A percentile compares a stretch with the other conserved stretches of the same genome.
Evolutionary conservation across 257 asterid species (phyloP).

Genomic region (Cordia subcordata): DNA sequence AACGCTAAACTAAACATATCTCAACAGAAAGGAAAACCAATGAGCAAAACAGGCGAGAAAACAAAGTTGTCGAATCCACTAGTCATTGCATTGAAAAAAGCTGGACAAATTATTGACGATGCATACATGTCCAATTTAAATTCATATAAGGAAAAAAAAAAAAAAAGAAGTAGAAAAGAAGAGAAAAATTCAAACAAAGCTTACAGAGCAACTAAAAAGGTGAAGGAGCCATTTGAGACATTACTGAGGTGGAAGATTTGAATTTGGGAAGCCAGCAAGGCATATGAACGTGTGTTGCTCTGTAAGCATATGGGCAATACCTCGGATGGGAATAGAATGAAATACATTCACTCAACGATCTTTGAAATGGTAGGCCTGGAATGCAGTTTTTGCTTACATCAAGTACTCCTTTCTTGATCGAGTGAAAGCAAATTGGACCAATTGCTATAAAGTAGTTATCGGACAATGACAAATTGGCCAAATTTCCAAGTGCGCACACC

Average conservation of each 20-base stretch:
- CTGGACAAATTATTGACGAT: too few relatives aligned
- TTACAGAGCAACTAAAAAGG: conserved; percentile 17
- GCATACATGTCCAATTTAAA: too few relatives aligned
- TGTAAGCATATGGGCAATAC: conserved; percentile 31
- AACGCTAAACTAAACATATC: too few relatives aligned
- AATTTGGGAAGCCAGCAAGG: conserved; percentile 46
- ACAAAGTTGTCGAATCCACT: too few relatives aligned
- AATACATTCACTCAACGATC: conserved; percentile 46
- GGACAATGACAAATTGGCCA: conserved; percentile 51
- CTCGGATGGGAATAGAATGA: conserved; percentile 40
- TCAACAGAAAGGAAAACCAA: too few relatives aligned
- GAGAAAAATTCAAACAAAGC: conserved; percentile 13
- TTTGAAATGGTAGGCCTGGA: conserved; percentile 53
- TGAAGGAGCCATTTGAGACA: conserved; percentile 34
- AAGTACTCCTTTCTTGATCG: conserved; percentile 47
- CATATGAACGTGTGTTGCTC: conserved; percentile 20
- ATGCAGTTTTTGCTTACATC: conserved; percentile 62
- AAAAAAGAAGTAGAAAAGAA: too few relatives aligned
- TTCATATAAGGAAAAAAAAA: too few relatives aligned
- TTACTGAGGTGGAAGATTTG: conserved; percentile 7
- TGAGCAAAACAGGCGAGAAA: too few relatives aligned
- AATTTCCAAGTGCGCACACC: conserved; percentile 38
- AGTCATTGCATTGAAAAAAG: too few relatives aligned
- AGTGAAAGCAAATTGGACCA: conserved; percentile 49
- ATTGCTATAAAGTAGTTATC: conserved; percentile 48